phyloP scores from a whole-genome alignment of 106 monocot species.

The Narthecium ossifragum region DNA sequence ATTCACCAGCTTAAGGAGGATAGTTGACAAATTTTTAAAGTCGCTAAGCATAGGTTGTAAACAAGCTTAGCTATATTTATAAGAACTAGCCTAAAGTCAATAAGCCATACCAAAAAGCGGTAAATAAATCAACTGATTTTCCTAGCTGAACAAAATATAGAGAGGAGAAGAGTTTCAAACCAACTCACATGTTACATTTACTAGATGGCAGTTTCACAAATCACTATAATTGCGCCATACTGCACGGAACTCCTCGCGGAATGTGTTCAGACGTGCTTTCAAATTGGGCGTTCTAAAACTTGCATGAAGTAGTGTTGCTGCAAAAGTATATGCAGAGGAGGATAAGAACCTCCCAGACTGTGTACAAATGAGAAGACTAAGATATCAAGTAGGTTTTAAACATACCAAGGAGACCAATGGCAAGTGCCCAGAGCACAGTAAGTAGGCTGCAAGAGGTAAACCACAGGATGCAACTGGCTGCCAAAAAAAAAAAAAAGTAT shows the following conservation, averaged over 20 bases:
- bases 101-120: not conserved
- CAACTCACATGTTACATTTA: too few species aligned
- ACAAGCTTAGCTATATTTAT: too few species aligned
- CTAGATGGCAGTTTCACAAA: too few species aligned
- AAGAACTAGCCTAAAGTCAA: too few species aligned
- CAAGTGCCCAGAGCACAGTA: constrained; percentile 63
- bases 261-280: constrained; percentile 96
- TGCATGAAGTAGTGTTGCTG: constrained; percentile 83
- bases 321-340: constrained; percentile 11
- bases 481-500: constrained; percentile 3
- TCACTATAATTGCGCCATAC: constrained; percentile 99
- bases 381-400: not conserved
- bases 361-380: not conserved
- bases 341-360: not conserved
- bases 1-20: too few species aligned
- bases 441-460: constrained; percentile 63
- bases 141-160: too few species aligned
- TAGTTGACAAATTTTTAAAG: too few species aligned
- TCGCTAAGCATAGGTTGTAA: too few species aligned
- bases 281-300: constrained; percentile 96
- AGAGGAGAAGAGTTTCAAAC: too few species aligned
- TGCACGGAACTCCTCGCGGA: constrained; percentile 97
- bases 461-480: constrained; percentile 75
- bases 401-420: constrained; percentile 66
- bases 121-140: not conserved